A percentile compares a stretch with the other conserved stretches of the same genome.
Evolutionary conservation across 2,329 filamentous ascomycete genomes (phyloP).

Genomic region (Trichoderma sp.): DNA sequence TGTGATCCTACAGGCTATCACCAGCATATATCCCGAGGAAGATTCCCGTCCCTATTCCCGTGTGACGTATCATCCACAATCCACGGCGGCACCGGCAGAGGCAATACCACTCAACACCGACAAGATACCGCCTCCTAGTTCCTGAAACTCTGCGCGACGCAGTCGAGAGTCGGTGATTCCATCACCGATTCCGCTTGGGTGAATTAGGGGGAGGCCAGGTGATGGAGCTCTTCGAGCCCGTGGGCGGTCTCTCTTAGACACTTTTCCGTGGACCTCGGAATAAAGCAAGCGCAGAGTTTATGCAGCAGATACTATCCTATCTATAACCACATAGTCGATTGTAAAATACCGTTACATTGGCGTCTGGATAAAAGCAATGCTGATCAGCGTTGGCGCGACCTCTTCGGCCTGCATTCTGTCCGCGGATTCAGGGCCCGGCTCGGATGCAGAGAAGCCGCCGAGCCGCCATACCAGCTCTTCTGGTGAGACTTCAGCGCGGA

Average conservation of each 20-base stretch:
- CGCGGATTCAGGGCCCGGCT: not conserved
- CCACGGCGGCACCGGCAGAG: too few relatives aligned
- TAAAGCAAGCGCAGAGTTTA: not conserved
- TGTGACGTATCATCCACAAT: not conserved
- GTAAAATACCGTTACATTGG: not conserved
- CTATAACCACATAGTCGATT: not conserved
- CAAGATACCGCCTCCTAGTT: not conserved
- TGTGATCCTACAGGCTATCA: not conserved
- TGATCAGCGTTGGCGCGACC: not conserved
- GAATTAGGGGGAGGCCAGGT: not conserved
- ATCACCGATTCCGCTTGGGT: not conserved
- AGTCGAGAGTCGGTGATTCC: not conserved
- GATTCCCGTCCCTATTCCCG: not conserved
- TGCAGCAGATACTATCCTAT: not conserved
- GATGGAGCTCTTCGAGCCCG: not conserved
- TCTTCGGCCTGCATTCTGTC: not conserved
- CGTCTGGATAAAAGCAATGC: not conserved
- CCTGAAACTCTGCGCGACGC: not conserved
- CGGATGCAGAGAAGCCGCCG: not conserved
- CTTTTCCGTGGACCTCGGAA: not conserved
- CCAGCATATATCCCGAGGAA: not conserved
- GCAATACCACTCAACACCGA: not conserved
- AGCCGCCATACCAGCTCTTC: not conserved
- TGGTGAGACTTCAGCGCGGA: not conserved
- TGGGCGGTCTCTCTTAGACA: not conserved